Evolutionary conservation across 176 grass and related monocot genomes (phyloP), one percentile per base, ranked within the genome.

Genomic region (Rhipidocladum racemiflorum): DNA sequence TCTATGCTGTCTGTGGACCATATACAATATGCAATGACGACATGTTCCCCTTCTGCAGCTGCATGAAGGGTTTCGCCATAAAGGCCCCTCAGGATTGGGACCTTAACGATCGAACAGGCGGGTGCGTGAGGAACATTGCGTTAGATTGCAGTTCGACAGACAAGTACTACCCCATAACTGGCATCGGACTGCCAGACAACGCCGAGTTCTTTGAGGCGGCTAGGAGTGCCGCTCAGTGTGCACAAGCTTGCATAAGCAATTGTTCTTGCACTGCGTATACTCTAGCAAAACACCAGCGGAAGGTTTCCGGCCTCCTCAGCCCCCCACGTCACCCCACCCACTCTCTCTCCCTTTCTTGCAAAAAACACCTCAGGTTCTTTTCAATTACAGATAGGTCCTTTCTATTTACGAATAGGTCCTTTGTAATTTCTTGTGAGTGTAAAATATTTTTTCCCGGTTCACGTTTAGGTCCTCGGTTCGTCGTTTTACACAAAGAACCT

Each of bases 1-100:
- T 78, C 25, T 82, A 74, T 24, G 76, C 63, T 32, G 63, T 68
- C 15, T 91, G 77, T 34, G 85, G 85, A 39, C 45, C 85, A 44
- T 85, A 78, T 35, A 83, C 76, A 21, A 68, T 48, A 25, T 88
- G 82, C 65, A 73, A 72, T 39, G 81, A 76, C 14, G 68, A 48
- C 15, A 32, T 21, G 3, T 36, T 59, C 51, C 70, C 55, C 16
- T 15, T 30, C 18, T 91, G 89, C 65, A 67, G 50, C 6, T 91
- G 82, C 30, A 54, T 82, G 32, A 74, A 88, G 21, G 55, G 21
- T 57, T 57, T 57, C 21, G 8, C 20, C 53, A 55, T 55, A n/a
- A 55, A n/a, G 53, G n/a, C 53, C 20, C 8, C 7, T 11, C n/a
- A 4, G 9, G 55, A 57, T 25, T 57, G 55, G 55, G 55, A 57